Conservation (phyloP, 495 filamentous ascomycete species). For the Bombardia bombarda region DNA sequence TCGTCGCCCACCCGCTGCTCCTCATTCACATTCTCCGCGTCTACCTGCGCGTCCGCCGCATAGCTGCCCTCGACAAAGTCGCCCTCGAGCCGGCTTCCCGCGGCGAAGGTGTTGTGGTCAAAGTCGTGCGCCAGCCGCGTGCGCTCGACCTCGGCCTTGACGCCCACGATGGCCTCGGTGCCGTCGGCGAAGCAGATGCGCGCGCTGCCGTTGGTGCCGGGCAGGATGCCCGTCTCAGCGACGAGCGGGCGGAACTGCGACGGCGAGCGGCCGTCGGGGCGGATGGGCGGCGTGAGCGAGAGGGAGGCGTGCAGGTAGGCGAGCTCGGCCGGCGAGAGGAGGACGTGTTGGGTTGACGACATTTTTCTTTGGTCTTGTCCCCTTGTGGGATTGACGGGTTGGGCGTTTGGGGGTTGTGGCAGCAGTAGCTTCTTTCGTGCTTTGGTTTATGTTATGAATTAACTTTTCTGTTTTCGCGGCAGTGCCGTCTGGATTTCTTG, state of each 20-base stretch:
- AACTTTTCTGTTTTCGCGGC: background rate
- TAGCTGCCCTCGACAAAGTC: background rate
- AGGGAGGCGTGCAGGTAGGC: constrained; percentile 92
- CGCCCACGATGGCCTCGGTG: constrained; percentile 87
- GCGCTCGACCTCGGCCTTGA: constrained; percentile 87
- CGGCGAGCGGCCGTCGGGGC: constrained; percentile 75
- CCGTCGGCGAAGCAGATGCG: constrained; percentile 92
- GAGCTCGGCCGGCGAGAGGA: constrained; percentile 90
- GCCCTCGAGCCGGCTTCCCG: constrained; percentile 14
- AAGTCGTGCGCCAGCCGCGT: constrained; percentile 36
- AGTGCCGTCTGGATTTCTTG: background rate
- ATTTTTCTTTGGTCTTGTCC: constrained; percentile 8
- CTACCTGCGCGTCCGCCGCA: background rate
- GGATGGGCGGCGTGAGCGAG: constrained; percentile 66
- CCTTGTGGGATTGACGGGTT: too few relatives aligned
- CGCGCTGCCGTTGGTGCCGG: constrained; percentile 83
- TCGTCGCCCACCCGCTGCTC: constrained; percentile 32
- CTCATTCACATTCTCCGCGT: constrained; percentile 12
- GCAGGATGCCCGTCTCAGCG: constrained; percentile 84
- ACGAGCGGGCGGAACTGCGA: constrained; percentile 84
- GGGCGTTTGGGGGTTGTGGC: too few relatives aligned
- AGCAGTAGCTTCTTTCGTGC: background rate
- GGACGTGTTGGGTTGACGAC: constrained; percentile 40
- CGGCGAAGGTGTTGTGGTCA: too few relatives aligned
- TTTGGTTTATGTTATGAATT: background rate